These are phyloP conservation scores for Kwoniella sp. DNA, from an alignment of 768 basidiomycete genomes.

Conservation along the genomic window DNA sequence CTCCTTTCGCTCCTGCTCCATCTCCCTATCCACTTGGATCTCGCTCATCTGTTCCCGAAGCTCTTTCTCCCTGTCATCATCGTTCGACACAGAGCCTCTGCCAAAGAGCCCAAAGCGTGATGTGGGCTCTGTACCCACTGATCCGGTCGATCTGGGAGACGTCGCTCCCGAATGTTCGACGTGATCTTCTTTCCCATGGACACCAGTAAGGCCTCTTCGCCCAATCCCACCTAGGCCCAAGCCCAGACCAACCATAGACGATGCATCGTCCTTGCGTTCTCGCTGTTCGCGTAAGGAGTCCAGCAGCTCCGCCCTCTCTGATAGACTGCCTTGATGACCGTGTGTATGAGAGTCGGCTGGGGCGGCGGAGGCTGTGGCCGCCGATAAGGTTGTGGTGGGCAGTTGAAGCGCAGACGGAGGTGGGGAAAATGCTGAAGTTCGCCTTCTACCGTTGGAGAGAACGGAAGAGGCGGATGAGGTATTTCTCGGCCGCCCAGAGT, in stretches of 20 bases:
- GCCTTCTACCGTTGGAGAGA: constrained; percentile 15
- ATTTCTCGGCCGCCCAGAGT: constrained; percentile 15
- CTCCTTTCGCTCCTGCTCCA: constrained; percentile 33
- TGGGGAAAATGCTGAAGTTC: constrained; percentile 35
- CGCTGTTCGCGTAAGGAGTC: constrained; percentile 33
- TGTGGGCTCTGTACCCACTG: constrained; percentile 1
- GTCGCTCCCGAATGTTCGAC: constrained; percentile 14
- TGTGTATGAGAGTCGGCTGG: constrained; percentile 7
- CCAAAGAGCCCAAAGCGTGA: constrained; percentile 15
- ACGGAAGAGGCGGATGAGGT: constrained; percentile 36
- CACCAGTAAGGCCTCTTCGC: constrained; percentile 23
- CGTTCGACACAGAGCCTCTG: constrained; percentile 8
- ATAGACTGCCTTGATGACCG: constrained; percentile 12
- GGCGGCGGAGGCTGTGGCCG: constrained; percentile 19
- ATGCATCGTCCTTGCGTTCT: constrained; percentile 13
- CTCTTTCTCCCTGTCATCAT: constrained; percentile 12
- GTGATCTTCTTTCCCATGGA: constrained; percentile 35
- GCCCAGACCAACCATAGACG: constrained; percentile 21
- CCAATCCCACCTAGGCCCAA: constrained; percentile 32
- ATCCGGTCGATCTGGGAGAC: constrained; percentile 24
- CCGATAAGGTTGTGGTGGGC: constrained; percentile 19
- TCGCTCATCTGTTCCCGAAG: constrained; percentile 31
- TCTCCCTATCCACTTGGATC: constrained; percentile 37
- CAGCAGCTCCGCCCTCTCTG: constrained; percentile 16
- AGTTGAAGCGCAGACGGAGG: constrained; percentile 19